Percentiles rank a stretch among this genome's conserved stretches.
phyloP scores from a whole-genome alignment of 2,329 filamentous ascomycete species.

The Fusarium austroafricanum region DNA sequence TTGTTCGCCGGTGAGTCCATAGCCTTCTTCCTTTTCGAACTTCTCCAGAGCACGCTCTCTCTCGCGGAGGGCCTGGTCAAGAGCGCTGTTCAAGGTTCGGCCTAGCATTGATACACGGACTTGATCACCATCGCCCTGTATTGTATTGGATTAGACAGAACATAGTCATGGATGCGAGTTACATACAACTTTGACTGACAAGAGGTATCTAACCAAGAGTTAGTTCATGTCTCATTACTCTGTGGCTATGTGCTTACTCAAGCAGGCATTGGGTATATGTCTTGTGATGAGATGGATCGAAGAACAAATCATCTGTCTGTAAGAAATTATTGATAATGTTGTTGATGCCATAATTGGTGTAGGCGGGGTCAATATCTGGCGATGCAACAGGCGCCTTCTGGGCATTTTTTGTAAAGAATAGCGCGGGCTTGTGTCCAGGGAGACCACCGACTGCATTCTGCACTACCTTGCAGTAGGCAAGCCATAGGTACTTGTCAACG shows the following conservation, averaged over 20 bases:
- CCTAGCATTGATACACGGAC: conserved; percentile 2
- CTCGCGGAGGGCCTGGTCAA: conserved; percentile 25
- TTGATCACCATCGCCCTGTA: conserved; percentile 15
- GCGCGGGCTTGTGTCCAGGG: conserved; percentile 34
- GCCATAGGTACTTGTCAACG: conserved; percentile 32
- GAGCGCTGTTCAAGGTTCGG: conserved; percentile 5
- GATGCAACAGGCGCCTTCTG: conserved; percentile 37
- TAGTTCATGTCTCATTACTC: neutral
- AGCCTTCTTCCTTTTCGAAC: conserved; percentile 29
- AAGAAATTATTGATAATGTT: conserved; percentile 34
- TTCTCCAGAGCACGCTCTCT: conserved; percentile 18
- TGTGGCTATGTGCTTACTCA: conserved; percentile 1
- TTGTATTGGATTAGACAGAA: neutral
- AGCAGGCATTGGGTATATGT: conserved; percentile 33
- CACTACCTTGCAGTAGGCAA: conserved; percentile 35
- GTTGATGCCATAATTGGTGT: conserved; percentile 34
- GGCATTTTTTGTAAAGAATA: conserved; percentile 39
- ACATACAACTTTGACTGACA: conserved; percentile 34
- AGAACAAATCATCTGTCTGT: conserved; percentile 32
- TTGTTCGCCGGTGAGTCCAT: conserved; percentile 18
- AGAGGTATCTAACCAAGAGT: conserved; percentile 10
- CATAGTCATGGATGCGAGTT: accelerated
- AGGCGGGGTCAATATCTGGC: conserved; percentile 24
- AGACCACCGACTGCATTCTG: conserved; percentile 37
- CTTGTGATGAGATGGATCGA: conserved; percentile 35